phyloP scores from a whole-genome alignment of 2,329 filamentous ascomycete genomes.

The Aureobasidium namibiae region DNA sequence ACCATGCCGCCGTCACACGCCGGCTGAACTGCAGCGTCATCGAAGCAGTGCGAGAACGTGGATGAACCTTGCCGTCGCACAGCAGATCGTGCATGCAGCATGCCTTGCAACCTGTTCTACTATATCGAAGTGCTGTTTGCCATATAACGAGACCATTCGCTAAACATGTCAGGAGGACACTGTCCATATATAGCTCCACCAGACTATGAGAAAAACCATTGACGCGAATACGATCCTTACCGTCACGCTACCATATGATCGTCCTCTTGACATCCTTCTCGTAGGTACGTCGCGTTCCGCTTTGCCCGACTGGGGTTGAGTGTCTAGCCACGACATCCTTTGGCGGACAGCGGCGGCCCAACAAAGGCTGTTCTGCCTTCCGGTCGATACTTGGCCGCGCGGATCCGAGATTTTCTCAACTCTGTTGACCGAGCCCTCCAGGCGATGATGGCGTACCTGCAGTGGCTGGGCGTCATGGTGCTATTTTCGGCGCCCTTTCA shows the following conservation, averaged over 20 bases:
- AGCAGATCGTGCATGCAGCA: neutral
- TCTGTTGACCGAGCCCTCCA: constrained; percentile 1
- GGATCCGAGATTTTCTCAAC: constrained; percentile 4
- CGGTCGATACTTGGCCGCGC: neutral
- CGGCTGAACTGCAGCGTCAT: constrained; percentile 6
- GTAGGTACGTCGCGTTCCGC: neutral
- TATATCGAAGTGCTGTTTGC: neutral
- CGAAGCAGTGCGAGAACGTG: constrained; percentile 8
- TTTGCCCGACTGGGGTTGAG: neutral
- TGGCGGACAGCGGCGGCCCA: constrained; percentile 8
- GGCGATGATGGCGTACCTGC: constrained; percentile 9
- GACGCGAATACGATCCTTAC: constrained; percentile 5
- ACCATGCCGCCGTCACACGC: constrained; percentile 7
- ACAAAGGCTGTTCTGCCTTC: constrained; percentile 3
- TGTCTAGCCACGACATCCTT: neutral
- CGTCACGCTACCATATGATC: constrained; percentile 11
- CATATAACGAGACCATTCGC: neutral
- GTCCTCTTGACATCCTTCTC: neutral
- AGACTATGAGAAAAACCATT: neutral
- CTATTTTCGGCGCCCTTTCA: constrained; percentile 6
- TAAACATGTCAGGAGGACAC: constrained; percentile 4
- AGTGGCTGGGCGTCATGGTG: constrained; percentile 8
- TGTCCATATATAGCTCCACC: constrained; percentile 1
- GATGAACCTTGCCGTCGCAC: constrained; percentile 3
- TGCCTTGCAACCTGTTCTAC: neutral